Evolutionary conservation across 2,329 filamentous ascomycete species (phyloP), one percentile per base, ranked within the genome.

Genomic region (Aspergillus novofumigatus): DNA sequence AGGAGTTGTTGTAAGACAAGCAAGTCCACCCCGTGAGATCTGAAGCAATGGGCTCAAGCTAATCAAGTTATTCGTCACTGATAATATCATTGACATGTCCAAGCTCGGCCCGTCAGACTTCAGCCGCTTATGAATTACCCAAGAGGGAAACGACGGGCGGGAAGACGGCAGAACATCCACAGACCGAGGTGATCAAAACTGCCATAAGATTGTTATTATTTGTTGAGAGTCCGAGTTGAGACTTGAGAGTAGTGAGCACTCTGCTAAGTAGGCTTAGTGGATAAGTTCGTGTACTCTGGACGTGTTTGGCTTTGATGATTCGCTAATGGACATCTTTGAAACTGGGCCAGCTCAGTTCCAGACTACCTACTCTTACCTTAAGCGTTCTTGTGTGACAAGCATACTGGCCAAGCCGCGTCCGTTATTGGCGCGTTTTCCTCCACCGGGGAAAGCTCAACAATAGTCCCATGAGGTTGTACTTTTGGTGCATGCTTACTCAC

Each of bases 1-100:
- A 7, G 3, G 14, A 17, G 35, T 17, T 9, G 28, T 29, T 9
- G 28, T 29, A 41, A 38, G 35, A 49, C 51, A 35, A 20, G 38
- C 26, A 42, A 56, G 44, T 41, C 29, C 32, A 25, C 29, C 42
- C 51, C 47, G 52, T 49, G 25, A 57, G 48, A 45, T 47, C 38
- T 51, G 20, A 50, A 38, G 38, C 25, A 10, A 26, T 29, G 50
- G 21, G 9, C 35, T 42, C 21, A 41, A 17, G n/a, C 23, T 41
- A 21, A 20, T 38, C 14, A 28, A 56, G 35, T n/a, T 17, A 38
- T 17, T 38, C 32, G 32, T 38, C 14, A 38, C 32, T 38, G 5
- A 7, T 17, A 38, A 38, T 38, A 38, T 2, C 14, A 38, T 35
- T 3, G 32, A 35, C 29, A 28, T 11, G 10, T 29, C 1, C 23